Evolutionary conservation across 352 stramenopile genomes (phyloP), one percentile per base, ranked within the genome.

Genomic region (Elongisporangium senticosum): DNA sequence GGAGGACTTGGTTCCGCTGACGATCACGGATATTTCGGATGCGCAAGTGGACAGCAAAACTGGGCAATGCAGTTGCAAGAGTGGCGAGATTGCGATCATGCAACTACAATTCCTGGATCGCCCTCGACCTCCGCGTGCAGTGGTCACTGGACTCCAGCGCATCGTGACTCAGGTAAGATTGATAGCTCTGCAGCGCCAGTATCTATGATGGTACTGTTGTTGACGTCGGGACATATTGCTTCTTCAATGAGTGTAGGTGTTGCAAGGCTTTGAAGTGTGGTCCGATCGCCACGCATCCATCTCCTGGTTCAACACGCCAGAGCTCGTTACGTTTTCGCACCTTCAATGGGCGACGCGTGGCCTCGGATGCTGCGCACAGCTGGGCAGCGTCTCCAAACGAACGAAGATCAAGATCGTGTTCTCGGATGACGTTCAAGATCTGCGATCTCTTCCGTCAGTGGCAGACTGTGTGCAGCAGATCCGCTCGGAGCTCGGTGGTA

Each of bases 231-330:
- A 48, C 2, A 6, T 22, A 10, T 56, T 10, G 49, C 11, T 37
- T 47, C 13, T 4, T 10, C 21, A 17, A 17, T 17, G 33, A 17
- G 3, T 48, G 15, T 56, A 74, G 53, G 55, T 87, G 8, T 51
- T 93, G 20, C 58, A 73, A 10, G 74, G 70, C 3, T 60, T 62
- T n/a, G 24, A 75, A 7, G 49, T 87, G 7, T 91, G 79, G 79
- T 62, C 39, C 6, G 65, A 57, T 7, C 71, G 67, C 49, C 51
- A 40, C 2, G 55, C 71, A 7, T 65, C 60, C 0, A 49, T 90
- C 11, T 56, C 52, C 13, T 90, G 83, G 80, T 55, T 89, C 55
- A 85, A 87, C 43, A 22, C 19, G 8, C 58, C 51, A 48, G 69
- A 87, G 21, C 11, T 19, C 5, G 59, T 86, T 6, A 23, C 61